A percentile compares a stretch with the other conserved stretches of the same genome.
These are phyloP conservation scores for Oryza meridionalis DNA, from an alignment of 176 grass and related monocot species.

Conservation along the genomic window DNA sequence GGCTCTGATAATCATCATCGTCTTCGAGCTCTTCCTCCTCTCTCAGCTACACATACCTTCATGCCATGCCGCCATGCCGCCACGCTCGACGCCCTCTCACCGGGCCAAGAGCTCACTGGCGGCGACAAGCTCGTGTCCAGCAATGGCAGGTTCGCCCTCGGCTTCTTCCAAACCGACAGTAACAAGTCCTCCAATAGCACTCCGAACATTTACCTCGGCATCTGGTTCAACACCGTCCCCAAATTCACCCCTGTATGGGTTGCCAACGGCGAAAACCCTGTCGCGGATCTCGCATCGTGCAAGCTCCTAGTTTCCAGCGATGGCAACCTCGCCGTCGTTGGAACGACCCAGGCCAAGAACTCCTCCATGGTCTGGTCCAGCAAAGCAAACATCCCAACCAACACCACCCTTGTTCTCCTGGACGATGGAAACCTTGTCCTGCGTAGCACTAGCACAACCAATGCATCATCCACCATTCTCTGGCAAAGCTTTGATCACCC, in stretches of 20 bases:
- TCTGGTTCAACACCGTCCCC: constrained; percentile 50
- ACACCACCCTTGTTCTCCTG: constrained; percentile 13
- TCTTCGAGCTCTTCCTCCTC: background rate
- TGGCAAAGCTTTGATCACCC: constrained; percentile 70
- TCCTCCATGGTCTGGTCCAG: constrained; percentile 49
- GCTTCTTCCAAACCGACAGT: constrained; percentile 48
- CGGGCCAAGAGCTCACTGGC: background rate
- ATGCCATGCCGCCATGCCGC: background rate
- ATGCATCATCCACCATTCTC: constrained; percentile 18
- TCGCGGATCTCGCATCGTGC: background rate
- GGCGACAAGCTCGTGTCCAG: constrained; percentile 33
- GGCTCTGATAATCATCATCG: too few relatives aligned
- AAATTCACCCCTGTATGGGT: constrained; percentile 51
- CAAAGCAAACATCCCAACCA: background rate
- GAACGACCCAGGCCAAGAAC: background rate
- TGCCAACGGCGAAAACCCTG: constrained; percentile 42
- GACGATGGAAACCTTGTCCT: constrained; percentile 54
- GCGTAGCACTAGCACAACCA: background rate
- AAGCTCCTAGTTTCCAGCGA: constrained; percentile 36
- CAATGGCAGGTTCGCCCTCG: constrained; percentile 49
- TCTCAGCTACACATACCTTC: background rate
- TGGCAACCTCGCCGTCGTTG: constrained; percentile 49
- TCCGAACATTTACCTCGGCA: constrained; percentile 38
- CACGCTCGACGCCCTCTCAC: background rate
- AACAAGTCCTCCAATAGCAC: background rate